phyloP scores from a whole-genome alignment of 768 basidiomycete genomes.

The Phanerochaete sordida region DNA sequence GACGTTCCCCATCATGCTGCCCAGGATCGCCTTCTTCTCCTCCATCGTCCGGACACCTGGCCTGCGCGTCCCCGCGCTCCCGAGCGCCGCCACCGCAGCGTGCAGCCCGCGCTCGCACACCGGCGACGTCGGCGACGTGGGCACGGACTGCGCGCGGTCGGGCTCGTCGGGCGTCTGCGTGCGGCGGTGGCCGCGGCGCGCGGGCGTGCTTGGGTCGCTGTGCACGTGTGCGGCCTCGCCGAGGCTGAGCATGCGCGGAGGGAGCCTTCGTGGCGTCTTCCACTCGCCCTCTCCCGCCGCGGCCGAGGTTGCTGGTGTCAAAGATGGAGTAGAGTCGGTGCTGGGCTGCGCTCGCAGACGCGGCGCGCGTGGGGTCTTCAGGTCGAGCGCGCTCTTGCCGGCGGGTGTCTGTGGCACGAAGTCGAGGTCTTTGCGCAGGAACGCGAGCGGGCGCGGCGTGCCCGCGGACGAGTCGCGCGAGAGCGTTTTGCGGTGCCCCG shows the following conservation, averaged over 20 bases:
- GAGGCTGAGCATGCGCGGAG: conserved; percentile 2
- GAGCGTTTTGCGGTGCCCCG: conserved; percentile 61
- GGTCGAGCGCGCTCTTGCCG: not conserved
- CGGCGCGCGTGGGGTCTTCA: conserved; percentile 12
- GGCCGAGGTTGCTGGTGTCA: no score
- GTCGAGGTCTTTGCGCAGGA: not conserved
- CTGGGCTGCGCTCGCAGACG: conserved; percentile 4
- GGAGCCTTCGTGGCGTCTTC: not conserved
- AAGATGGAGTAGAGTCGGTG: conserved; percentile 17
- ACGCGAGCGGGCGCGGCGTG: conserved; percentile 13
- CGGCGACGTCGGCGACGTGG: not conserved
- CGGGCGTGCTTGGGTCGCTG: conserved; percentile 2
- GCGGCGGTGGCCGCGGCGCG: not conserved
- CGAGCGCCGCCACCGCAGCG: not conserved
- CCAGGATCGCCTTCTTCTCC: conserved; percentile 79
- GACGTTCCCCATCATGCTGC: conserved; percentile 85
- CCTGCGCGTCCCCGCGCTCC: not conserved
- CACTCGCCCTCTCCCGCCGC: not conserved
- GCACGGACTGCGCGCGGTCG: not conserved
- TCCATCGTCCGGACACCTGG: conserved; percentile 42
- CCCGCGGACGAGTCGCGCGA: conserved; percentile 29
- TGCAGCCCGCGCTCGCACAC: not conserved
- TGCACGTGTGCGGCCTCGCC: not conserved
- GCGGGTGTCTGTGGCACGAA: not conserved
- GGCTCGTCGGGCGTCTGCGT: not conserved